These are phyloP conservation scores for Fusarium luffae DNA, from an alignment of 2,329 filamentous ascomycete species.

Conservation along the genomic window DNA sequence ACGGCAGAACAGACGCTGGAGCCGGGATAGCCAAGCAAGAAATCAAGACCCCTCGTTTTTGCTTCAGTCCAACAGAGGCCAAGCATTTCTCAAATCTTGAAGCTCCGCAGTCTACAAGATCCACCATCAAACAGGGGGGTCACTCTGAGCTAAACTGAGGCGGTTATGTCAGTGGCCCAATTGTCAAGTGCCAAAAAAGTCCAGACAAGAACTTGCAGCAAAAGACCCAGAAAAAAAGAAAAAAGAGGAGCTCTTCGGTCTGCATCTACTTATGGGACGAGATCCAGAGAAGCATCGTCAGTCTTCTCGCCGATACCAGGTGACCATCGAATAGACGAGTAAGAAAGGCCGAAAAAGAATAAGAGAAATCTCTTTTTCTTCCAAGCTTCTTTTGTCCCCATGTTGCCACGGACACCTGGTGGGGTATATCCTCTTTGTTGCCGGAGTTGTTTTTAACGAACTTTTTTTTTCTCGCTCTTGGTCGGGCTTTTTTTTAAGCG, in stretches of 20 bases:
- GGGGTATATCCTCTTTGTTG: conserved; percentile 24
- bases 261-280: conserved; percentile 21
- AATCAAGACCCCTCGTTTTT: conserved; percentile 36
- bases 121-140: conserved; percentile 40
- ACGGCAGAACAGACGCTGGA: conserved; percentile 31
- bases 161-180: conserved; percentile 36
- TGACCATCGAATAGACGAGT: conserved; percentile 6
- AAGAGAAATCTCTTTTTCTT: conserved; percentile 26
- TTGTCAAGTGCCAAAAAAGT: conserved; percentile 15
- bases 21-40: conserved; percentile 38
- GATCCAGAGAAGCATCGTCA: conserved; percentile 29
- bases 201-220: conserved; percentile 8
- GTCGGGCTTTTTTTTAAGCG: conserved; percentile 23
- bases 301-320: conserved; percentile 21
- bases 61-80: conserved; percentile 26
- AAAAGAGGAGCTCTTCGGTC: conserved; percentile 22
- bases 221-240: conserved; percentile 10
- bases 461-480: conserved; percentile 18
- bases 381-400: conserved; percentile 24
- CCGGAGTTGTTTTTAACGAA: background rate
- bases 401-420: conserved; percentile 43
- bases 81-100: conserved; percentile 32
- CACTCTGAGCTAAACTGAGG: conserved; percentile 22
- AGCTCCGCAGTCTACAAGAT: conserved; percentile 38
- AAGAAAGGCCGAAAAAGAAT: conserved; percentile 25